A percentile compares a stretch with the other conserved stretches of the same genome.
Evolutionary conservation across 1,284 basidiomycete species (phyloP).

Genomic region (Ganoderma lucidum): DNA sequence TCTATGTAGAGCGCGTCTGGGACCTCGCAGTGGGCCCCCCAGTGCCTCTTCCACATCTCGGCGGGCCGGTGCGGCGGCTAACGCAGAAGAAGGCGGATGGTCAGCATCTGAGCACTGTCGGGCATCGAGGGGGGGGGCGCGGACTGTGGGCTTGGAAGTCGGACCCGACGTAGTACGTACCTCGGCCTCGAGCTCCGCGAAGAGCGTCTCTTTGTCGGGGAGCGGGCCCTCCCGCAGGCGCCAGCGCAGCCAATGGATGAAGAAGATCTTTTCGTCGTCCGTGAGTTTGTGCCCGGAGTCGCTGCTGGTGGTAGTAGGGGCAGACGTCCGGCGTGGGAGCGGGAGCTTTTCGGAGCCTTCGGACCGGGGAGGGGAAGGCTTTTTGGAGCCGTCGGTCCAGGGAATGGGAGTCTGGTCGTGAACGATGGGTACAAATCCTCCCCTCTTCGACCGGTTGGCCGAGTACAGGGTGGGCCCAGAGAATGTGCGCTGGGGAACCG

Average conservation of each 20-base stretch:
- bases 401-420: conserved; percentile 2
- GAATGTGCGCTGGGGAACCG: background rate
- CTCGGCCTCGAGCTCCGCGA: conserved; percentile 10
- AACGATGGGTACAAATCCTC: background rate
- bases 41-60: conserved; percentile 9
- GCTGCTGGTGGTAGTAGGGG: no score
- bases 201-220: conserved; percentile 1
- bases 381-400: background rate
- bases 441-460: background rate
- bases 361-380: background rate
- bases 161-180: background rate
- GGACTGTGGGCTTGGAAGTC: no score
- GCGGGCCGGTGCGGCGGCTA: conserved; percentile 6
- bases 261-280: conserved; percentile 13
- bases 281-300: background rate
- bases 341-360: background rate
- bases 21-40: background rate
- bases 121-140: background rate
- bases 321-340: background rate
- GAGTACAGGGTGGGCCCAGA: background rate
- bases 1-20: conserved; percentile 9
- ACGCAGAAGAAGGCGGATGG: background rate
- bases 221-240: conserved; percentile 9
- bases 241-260: conserved; percentile 16
- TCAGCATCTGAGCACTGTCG: background rate